Evolutionary conservation across 2,329 filamentous ascomycete species (phyloP).

Genomic region (Dothidotthia symphoricarpi): DNA sequence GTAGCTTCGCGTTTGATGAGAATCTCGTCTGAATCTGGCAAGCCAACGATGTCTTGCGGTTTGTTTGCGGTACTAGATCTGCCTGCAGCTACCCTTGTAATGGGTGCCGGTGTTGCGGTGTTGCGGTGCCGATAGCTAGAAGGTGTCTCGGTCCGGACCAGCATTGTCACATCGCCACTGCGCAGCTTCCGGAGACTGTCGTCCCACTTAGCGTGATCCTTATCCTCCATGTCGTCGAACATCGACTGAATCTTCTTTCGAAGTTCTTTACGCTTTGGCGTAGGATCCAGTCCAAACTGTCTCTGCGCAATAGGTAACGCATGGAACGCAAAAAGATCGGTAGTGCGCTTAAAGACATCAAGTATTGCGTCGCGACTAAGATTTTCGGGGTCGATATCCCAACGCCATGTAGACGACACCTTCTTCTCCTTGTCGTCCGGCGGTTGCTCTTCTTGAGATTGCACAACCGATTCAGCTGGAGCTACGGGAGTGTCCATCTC

Average conservation of each 20-base stretch:
- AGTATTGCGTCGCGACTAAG: conserved; percentile 2
- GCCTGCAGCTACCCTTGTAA: too few relatives aligned
- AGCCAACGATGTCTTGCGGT: too few relatives aligned
- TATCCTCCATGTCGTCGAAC: conserved; percentile 5
- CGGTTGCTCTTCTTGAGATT: too few relatives aligned
- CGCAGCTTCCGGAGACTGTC: conserved; percentile 17
- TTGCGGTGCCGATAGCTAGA: not conserved
- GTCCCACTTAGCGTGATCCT: conserved; percentile 16
- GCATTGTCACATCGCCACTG: conserved; percentile 20
- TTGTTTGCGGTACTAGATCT: too few relatives aligned
- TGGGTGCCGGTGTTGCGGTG: too few relatives aligned
- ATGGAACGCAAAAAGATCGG: conserved; percentile 29
- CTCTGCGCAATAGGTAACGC: conserved; percentile 15
- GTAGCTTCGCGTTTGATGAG: too few relatives aligned
- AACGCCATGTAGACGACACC: conserved; percentile 18
- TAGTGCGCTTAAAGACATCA: conserved; percentile 11
- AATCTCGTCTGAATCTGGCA: too few relatives aligned
- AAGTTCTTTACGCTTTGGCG: conserved; percentile 10
- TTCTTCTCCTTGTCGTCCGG: conserved; percentile 10
- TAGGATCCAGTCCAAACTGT: conserved; percentile 10
- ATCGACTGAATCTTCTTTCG: conserved; percentile 14
- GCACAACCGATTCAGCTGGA: not conserved
- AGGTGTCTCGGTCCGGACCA: conserved; percentile 6
- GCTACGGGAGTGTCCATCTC: not conserved
- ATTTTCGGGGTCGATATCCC: conserved; percentile 16